Percentiles rank a stretch among this genome's conserved stretches.
These are phyloP conservation scores for Spergularia marina DNA, from an alignment of 148 eudicot species.

Conservation along the genomic window DNA sequence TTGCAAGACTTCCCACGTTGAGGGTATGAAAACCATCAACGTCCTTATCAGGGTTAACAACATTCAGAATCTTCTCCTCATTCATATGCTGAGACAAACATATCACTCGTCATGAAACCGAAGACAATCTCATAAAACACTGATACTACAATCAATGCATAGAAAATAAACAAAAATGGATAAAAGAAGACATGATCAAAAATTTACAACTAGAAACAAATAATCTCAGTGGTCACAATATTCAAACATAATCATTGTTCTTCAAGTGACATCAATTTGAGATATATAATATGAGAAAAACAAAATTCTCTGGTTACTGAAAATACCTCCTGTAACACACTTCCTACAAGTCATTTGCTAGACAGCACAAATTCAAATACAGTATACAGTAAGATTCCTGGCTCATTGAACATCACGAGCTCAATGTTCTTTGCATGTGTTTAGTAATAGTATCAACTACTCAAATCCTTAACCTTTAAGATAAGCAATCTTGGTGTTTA, in stretches of 20 bases:
- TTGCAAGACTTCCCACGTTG: constrained; percentile 54
- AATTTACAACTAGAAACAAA: too few species aligned
- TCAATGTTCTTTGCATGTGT: background rate
- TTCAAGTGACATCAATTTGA: background rate
- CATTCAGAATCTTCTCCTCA: constrained; percentile 45
- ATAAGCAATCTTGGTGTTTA: background rate
- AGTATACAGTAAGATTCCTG: background rate
- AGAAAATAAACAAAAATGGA: background rate
- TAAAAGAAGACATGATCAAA: too few species aligned
- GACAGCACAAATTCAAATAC: background rate
- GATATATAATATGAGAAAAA: background rate
- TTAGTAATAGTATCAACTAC: background rate
- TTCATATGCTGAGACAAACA: constrained; percentile 40
- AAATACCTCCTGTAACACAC: background rate
- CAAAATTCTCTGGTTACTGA: background rate
- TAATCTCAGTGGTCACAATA: too few species aligned
- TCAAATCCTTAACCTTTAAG: background rate
- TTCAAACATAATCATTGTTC: too few species aligned
- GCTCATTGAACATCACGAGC: background rate
- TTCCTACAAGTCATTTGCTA: background rate
- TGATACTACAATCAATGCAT: background rate
- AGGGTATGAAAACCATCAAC: constrained; percentile 62
- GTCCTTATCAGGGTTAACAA: constrained; percentile 47
- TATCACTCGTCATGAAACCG: constrained; percentile 13
- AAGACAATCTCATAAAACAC: background rate